Evolutionary conservation across 768 basidiomycete genomes (phyloP).

Genomic region (Serendipita sp.): DNA sequence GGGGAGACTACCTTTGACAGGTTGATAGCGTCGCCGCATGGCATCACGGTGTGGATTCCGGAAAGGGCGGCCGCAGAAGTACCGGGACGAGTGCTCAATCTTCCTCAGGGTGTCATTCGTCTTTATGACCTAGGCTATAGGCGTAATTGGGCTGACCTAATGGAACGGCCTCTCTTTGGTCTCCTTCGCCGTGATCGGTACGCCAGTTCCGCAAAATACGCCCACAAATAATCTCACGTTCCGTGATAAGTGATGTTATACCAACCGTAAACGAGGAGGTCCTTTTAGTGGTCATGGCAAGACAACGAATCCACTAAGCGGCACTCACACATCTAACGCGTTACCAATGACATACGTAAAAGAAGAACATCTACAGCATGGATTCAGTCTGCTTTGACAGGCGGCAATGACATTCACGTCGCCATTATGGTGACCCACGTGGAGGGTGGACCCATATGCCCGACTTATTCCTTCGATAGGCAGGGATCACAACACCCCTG

Average conservation of each 20-base stretch:
- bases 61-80: background rate
- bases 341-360: no score
- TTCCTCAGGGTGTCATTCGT: background rate
- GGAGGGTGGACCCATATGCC: no score
- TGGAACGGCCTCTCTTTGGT: background rate
- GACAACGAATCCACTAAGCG: no score
- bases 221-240: background rate
- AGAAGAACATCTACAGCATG: no score
- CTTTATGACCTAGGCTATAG: background rate
- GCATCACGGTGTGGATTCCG: background rate
- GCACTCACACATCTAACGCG: no score
- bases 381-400: background rate
- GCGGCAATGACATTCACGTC: background rate
- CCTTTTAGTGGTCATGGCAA: no score
- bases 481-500: no score
- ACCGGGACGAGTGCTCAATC: background rate
- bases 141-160: conserved; percentile 1
- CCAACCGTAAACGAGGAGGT: background rate
- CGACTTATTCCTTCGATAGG: no score
- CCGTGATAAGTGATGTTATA: background rate
- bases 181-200: background rate
- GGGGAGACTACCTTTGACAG: background rate
- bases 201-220: background rate
- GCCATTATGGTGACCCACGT: no score
- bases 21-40: background rate